These are phyloP conservation scores for Cenococcum geophilum DNA, from an alignment of 495 filamentous ascomycete genomes.

Conservation along the genomic window DNA sequence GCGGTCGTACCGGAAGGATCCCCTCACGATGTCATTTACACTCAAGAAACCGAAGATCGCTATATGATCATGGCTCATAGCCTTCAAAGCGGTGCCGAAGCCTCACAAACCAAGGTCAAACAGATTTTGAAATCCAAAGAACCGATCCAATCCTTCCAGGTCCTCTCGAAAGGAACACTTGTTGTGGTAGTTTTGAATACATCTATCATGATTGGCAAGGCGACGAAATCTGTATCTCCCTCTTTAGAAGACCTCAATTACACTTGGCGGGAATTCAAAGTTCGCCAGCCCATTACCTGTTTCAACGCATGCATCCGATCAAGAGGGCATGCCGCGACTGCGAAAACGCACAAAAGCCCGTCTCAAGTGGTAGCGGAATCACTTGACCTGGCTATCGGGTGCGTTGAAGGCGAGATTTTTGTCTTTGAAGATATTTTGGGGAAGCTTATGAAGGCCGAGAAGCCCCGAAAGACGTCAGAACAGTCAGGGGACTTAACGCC, in stretches of 20 bases:
- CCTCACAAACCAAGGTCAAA: constrained; percentile 19
- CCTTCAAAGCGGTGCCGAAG: constrained; percentile 15
- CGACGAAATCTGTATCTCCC: constrained; percentile 8
- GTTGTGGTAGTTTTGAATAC: constrained; percentile 37
- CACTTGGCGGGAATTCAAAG: constrained; percentile 49
- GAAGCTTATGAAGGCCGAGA: constrained; percentile 44
- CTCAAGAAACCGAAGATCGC: constrained; percentile 12
- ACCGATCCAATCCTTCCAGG: constrained; percentile 31
- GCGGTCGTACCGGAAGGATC: constrained; percentile 7
- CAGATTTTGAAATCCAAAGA: constrained; percentile 23
- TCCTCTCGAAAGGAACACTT: constrained; percentile 39
- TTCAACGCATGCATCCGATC: constrained; percentile 47
- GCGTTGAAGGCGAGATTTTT: constrained; percentile 64
- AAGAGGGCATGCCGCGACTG: background rate
- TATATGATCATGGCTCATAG: constrained; percentile 25
- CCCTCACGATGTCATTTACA: constrained; percentile 22
- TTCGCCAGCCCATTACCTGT: constrained; percentile 51
- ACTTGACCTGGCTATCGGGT: constrained; percentile 66
- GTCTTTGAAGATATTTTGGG: constrained; percentile 67
- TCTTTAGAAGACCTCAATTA: constrained; percentile 39
- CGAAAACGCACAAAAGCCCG: constrained; percentile 10
- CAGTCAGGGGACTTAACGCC: constrained; percentile 11
- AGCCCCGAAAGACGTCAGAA: constrained; percentile 22
- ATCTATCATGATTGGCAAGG: constrained; percentile 34
- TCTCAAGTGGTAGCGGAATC: constrained; percentile 39